These are phyloP conservation scores for Malus hybrid DNA, from an alignment of 331 rosid species.

Conservation along the genomic window DNA sequence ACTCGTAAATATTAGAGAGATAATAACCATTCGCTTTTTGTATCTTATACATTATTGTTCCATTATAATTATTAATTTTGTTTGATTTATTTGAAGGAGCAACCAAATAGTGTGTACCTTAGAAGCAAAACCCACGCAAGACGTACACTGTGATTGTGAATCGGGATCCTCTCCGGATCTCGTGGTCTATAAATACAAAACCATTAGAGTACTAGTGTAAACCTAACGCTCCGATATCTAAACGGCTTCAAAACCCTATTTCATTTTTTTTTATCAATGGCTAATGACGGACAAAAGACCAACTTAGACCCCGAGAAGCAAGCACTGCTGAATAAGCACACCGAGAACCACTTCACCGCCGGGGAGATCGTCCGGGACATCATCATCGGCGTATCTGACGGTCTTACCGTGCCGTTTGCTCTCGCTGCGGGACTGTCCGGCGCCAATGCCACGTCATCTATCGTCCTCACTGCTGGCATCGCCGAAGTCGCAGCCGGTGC, in stretches of 20 bases:
- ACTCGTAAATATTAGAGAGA: no score
- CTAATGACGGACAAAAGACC: slow-evolving; percentile 8
- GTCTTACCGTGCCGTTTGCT: slow-evolving; percentile 96
- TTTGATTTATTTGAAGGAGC: no score
- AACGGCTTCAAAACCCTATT: background rate
- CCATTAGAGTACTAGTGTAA: no score
- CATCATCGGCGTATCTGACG: slow-evolving; percentile 93
- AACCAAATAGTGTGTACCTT: no score
- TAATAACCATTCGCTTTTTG: no score
- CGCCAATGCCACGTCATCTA: slow-evolving; percentile 69
- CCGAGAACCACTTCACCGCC: slow-evolving; percentile 89
- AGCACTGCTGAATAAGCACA: slow-evolving; percentile 48
- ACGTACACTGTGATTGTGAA: no score
- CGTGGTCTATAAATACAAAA: no score
- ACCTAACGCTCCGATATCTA: no score
- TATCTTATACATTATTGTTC: no score
- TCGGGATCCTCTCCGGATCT: no score
- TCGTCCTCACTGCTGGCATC: slow-evolving; percentile 79
- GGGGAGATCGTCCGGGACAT: slow-evolving; percentile 84
- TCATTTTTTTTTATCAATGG: slow-evolving; percentile 13
- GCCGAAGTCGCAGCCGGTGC: slow-evolving; percentile 98
- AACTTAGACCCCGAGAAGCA: slow-evolving; percentile 40
- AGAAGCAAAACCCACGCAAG: no score
- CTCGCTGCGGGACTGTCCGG: slow-evolving; percentile 93
- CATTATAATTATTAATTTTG: no score